Percentiles rank a stretch among this genome's conserved stretches.
Evolutionary conservation across 2,329 filamentous ascomycete species (phyloP).

Genomic region (Fusarium circinatum): DNA sequence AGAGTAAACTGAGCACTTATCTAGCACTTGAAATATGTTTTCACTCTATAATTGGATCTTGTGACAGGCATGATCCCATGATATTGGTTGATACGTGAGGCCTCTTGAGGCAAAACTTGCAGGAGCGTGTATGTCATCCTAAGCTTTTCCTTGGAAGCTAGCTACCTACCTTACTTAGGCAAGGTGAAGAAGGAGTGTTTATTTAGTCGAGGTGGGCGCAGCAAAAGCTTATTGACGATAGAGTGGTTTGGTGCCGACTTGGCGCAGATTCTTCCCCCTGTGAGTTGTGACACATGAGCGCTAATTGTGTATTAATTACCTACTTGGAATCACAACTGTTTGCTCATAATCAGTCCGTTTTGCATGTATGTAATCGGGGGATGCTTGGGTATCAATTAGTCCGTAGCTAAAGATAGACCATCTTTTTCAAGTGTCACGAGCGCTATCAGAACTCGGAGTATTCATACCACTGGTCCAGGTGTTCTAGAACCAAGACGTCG

Average conservation of each 20-base stretch:
- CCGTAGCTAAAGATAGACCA: background rate
- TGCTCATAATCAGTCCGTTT: background rate
- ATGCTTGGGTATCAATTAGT: background rate
- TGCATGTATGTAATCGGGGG: background rate
- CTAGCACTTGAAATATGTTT: background rate
- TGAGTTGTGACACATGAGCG: background rate
- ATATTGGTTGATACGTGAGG: background rate
- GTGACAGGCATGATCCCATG: background rate
- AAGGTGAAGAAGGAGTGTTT: background rate
- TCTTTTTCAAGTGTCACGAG: background rate
- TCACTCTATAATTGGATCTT: background rate
- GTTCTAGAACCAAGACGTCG: background rate
- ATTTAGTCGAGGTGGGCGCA: slow-evolving; percentile 35
- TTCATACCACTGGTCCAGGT: background rate
- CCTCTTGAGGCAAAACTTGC: background rate
- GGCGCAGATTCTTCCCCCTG: slow-evolving; percentile 22
- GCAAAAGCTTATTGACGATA: slow-evolving; percentile 44
- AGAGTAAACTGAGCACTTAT: background rate
- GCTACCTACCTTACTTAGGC: background rate
- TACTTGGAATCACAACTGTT: background rate
- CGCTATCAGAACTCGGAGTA: background rate
- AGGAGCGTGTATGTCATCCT: slow-evolving; percentile 18
- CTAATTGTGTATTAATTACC: background rate
- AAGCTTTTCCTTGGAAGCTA: slow-evolving; percentile 20
- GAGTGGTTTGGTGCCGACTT: slow-evolving; percentile 39